These are phyloP conservation scores for Diaporthe helianthi DNA, from an alignment of 2,329 filamentous ascomycete species.

Conservation along the genomic window DNA sequence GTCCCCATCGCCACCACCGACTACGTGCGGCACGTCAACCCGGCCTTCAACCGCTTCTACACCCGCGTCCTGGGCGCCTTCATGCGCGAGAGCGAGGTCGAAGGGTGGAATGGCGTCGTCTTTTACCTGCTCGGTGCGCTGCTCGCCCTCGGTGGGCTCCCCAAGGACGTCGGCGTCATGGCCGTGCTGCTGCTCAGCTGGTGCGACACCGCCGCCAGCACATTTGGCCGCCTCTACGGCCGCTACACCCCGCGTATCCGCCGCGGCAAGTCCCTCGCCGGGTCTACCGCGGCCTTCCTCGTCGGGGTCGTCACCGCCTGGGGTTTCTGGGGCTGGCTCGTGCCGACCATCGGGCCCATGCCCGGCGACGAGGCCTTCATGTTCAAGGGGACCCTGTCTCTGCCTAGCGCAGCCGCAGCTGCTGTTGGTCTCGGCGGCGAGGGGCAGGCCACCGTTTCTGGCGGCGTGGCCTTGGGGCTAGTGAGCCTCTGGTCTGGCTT, in stretches of 20 bases:
- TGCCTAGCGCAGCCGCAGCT: slow-evolving; percentile 67
- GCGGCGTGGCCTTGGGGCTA: slow-evolving; percentile 75
- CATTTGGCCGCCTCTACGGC: slow-evolving; percentile 89
- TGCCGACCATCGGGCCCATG: slow-evolving; percentile 71
- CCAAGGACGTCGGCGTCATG: slow-evolving; percentile 92
- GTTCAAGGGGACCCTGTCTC: slow-evolving; percentile 77
- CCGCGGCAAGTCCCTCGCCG: slow-evolving; percentile 89
- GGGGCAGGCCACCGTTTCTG: slow-evolving; percentile 66
- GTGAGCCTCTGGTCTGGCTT: slow-evolving; percentile 91
- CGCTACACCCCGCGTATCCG: slow-evolving; percentile 86
- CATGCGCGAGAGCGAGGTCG: slow-evolving; percentile 96
- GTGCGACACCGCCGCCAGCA: slow-evolving; percentile 97
- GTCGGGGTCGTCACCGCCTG: slow-evolving; percentile 84
- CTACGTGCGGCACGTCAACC: slow-evolving; percentile 81
- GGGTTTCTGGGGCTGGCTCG: slow-evolving; percentile 88
- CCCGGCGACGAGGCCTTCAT: slow-evolving; percentile 78
- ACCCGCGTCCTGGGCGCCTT: slow-evolving; percentile 84
- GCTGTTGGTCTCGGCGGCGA: slow-evolving; percentile 64
- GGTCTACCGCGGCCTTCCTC: slow-evolving; percentile 81
- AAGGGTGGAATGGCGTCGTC: slow-evolving; percentile 95
- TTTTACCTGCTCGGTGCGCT: slow-evolving; percentile 94
- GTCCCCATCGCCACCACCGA: slow-evolving; percentile 86
- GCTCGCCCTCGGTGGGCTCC: slow-evolving; percentile 83
- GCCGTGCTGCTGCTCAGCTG: slow-evolving; percentile 90
- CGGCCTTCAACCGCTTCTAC: slow-evolving; percentile 85